Evolutionary conservation across 257 asterid genomes (phyloP), one percentile per base, ranked within the genome.

Genomic region (Datura wrightii): DNA sequence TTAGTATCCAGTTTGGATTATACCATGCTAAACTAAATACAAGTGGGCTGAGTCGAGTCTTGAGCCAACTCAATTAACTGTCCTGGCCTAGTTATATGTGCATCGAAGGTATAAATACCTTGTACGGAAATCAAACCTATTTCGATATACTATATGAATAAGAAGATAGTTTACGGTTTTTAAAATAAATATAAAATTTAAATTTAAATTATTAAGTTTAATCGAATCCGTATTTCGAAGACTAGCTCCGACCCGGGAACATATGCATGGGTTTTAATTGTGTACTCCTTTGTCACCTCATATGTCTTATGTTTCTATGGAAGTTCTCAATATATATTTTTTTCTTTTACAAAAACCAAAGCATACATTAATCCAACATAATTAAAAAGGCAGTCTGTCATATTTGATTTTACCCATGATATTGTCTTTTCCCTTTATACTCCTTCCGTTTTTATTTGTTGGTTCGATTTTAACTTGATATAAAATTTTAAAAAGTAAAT

Each of bases 361-460:
- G 60, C 50, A 83, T 58, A 79, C 74, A 82, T 16, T 60, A 19
- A 74, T 48, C 24, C 84, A 31, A 67, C 84, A 83, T 76, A 54
- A 31, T 79, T 59, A 85, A 52, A 82, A 79, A 42, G 65, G 42
- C 74, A 83, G 14, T 48, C 60, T 85, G 67, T 79, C 85, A 24
- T 62, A 67, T 74, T 84, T 86, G 87, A 84, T 86, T 84, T 86
- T 83, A 86, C 86, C 86, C 83, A 86, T 79, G 34, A 82, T 80
- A 74, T 84, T 86, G 87, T 88, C 90, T 85, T 85, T 36, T 65
- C 2, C 4, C 4, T 13, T 67, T 67, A 8, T 16, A 13, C 14
- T 63, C 10, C 31, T 10, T 6, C 24, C 2, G 31, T 58, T 60
- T 24, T 24, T 5, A 60, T 3, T 19, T 2, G 0, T 2, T 24